A percentile compares a stretch with the other conserved stretches of the same genome.
Conservation (phyloP, 306 rosid genomes). For the Casuarina glauca region DNA sequence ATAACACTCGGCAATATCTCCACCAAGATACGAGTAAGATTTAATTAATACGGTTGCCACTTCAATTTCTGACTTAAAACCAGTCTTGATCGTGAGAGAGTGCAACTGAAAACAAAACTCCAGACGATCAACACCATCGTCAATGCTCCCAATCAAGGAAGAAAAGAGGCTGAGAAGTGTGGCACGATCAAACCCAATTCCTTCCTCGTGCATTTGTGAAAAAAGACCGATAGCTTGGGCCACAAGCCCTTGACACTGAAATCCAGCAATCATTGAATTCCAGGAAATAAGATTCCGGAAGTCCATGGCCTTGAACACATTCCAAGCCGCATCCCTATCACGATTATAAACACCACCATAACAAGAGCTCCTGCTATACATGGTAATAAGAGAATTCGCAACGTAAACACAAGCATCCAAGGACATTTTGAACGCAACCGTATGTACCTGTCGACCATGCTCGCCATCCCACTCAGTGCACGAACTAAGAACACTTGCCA, state of each 20-base stretch:
- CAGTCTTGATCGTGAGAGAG: conserved; percentile 60
- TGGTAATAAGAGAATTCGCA: conserved; percentile 77
- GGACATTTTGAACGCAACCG: conserved; percentile 64
- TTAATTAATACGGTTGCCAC: conserved; percentile 68
- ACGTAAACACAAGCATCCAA: conserved; percentile 65
- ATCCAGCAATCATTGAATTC: conserved; percentile 88
- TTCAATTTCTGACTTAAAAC: conserved; percentile 58
- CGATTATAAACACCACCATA: conserved; percentile 28
- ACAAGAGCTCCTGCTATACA: conserved; percentile 63
- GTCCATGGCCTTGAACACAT: conserved; percentile 58
- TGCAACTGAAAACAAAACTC: conserved; percentile 64
- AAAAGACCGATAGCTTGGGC: conserved; percentile 59
- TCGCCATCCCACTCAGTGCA: conserved; percentile 33
- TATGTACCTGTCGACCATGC: conserved; percentile 79
- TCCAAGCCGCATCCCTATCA: conserved; percentile 57
- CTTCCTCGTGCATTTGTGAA: conserved; percentile 52
- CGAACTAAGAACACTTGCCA: conserved; percentile 69
- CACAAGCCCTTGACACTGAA: conserved; percentile 59
- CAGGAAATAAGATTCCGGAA: conserved; percentile 64
- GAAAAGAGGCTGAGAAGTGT: conserved; percentile 63
- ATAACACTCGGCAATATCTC: conserved; percentile 56
- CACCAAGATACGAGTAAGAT: conserved; percentile 68
- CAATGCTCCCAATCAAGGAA: conserved; percentile 44
- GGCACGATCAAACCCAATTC: conserved; percentile 65
- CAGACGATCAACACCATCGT: conserved; percentile 29